phyloP scores from a whole-genome alignment of 2,329 filamentous ascomycete genomes.

The Epichloe festucae region DNA sequence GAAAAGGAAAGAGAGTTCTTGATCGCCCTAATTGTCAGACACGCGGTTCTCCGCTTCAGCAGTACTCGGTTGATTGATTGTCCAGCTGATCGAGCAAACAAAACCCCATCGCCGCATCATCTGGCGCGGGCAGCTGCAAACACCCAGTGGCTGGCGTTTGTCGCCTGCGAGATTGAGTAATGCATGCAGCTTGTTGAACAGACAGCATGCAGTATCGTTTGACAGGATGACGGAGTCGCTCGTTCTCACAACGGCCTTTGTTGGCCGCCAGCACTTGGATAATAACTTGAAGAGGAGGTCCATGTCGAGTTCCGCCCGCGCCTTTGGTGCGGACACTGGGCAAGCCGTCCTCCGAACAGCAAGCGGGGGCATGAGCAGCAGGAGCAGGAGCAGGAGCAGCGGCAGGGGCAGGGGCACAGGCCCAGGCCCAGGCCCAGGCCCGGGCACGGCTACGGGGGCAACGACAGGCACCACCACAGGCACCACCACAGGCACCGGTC shows the following conservation, averaged over 20 bases:
- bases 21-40: not conserved
- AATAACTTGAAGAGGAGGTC: not conserved
- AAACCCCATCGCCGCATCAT: not conserved
- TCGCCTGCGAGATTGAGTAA: not conserved
- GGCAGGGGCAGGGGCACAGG: not conserved
- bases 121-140: not conserved
- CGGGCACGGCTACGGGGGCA: not conserved
- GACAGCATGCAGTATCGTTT: not conserved
- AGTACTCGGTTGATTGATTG: not conserved
- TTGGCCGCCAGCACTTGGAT: not conserved
- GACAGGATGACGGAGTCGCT: conserved; percentile 15
- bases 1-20: not conserved
- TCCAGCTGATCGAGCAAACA: not conserved
- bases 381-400: no score
- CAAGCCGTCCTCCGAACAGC: not conserved
- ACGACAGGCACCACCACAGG: not conserved
- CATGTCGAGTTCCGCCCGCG: not conserved
- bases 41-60: not conserved
- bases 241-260: conserved; percentile 14
- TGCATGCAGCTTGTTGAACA: not conserved
- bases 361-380: no score
- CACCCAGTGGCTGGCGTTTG: not conserved
- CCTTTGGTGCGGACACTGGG: not conserved
- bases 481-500: conserved; percentile 1
- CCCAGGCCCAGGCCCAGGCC: no score